These are phyloP conservation scores for Globisporangium cederbergense DNA, from an alignment of 352 stramenopile genomes.

Conservation along the genomic window DNA sequence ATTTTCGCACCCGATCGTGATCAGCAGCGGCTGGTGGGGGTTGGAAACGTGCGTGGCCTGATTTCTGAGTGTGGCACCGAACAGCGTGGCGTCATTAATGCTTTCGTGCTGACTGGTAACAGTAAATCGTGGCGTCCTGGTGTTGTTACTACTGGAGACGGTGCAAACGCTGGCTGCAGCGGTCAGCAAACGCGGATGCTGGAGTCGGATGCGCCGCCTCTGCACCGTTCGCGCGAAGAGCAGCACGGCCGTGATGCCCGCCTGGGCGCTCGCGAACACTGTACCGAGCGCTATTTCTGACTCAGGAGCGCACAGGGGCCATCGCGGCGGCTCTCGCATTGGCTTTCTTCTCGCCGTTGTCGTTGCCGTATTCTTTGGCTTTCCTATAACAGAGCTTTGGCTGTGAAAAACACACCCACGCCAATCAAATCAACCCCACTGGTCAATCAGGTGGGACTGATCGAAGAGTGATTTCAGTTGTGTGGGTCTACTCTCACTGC, in stretches of 20 bases:
- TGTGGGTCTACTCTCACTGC: not conserved
- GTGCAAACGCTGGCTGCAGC: not conserved
- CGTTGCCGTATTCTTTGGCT: not conserved
- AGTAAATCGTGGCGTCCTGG: not conserved
- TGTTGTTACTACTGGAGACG: not conserved
- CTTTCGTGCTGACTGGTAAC: not conserved
- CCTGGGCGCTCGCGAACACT: not conserved
- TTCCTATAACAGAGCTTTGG: not conserved
- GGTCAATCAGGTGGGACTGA: conserved; percentile 4
- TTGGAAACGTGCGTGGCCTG: not conserved
- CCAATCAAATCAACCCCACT: conserved; percentile 3
- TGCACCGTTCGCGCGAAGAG: conserved; percentile 49
- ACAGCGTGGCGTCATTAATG: not conserved
- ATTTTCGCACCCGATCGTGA: conserved; percentile 51
- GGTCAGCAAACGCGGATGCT: not conserved
- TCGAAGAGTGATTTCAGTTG: conserved; percentile 6
- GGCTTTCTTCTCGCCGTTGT: not conserved
- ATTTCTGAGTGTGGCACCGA: conserved; percentile 29
- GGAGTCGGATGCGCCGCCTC: conserved; percentile 33
- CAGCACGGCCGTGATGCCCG: conserved; percentile 45
- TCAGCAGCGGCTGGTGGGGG: not conserved
- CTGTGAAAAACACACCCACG: too few species aligned
- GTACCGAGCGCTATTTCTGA: not conserved
- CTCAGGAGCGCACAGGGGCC: not conserved
- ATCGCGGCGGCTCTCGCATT: not conserved